Evolutionary conservation across 2,329 filamentous ascomycete species (phyloP), one percentile per base, ranked within the genome.

Genomic region (Colletotrichum abscissum): DNA sequence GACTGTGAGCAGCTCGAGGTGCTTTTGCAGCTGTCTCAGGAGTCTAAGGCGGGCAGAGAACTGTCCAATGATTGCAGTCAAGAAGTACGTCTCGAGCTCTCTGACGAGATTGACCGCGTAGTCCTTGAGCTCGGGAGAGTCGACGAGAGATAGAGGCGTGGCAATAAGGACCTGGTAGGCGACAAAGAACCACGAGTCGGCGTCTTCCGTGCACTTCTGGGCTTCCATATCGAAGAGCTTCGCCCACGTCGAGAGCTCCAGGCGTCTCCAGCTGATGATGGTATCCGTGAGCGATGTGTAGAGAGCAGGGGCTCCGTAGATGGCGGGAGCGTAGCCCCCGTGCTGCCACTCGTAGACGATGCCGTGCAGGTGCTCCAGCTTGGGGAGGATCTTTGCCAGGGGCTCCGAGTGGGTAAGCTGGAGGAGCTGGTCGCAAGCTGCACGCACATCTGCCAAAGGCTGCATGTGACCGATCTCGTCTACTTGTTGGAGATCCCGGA

Each of bases 141-240:
- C 87, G 1, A 89, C 85, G 73, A 96, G 88, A 24, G 90, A 88
- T 67, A 94, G 86, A 0, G 95, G 93, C 11, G 92, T 92, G 3
- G 92, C 92, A 76, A 99, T 89, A 55, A 97, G 90, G 5, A 93
- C 94, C 82, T 98, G 95, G 78, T 98, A 99, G 1, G 96, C 95
- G 73, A 98, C 89, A 78, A 98, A 99, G 92, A 95, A 99, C 97
- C 97, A 99, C 19, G 93, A 92, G 77, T 92, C 92, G 2, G 96
- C 95, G 78, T 95, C 92, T 62, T 94, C 89, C 26, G 92, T 87
- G 77, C 92, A 95, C 78, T 93, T 95, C 66, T 90, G 88, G 49
- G 91, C 88, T 81, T 99, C 97, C 81, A 94, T 91, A 76, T 98
- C 94, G 73, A 99, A 93, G 3, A 99, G 83, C 55, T 92, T 93